These are phyloP conservation scores for Calvatia gigantea DNA, from an alignment of 768 basidiomycete species.

Conservation along the genomic window DNA sequence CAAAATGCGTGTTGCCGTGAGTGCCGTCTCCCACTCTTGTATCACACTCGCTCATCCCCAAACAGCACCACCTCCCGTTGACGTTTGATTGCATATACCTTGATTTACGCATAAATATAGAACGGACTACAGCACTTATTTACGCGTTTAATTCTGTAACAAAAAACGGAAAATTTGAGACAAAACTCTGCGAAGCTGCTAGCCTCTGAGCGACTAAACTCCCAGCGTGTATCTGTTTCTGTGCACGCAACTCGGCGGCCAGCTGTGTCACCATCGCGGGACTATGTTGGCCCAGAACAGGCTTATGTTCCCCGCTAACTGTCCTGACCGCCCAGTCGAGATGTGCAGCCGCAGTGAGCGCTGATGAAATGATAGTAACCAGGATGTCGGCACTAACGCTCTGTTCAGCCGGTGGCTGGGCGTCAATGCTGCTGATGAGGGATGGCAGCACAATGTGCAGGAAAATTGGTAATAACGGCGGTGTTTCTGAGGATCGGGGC, in stretches of 20 bases:
- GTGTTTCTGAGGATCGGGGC: constrained; percentile 46
- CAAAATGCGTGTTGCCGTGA: constrained; percentile 81
- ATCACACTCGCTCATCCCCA: constrained; percentile 7
- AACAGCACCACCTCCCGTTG: constrained; percentile 42
- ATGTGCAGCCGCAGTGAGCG: constrained; percentile 64
- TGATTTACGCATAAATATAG: constrained; percentile 6
- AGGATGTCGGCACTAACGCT: constrained; percentile 59
- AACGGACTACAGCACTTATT: constrained; percentile 13
- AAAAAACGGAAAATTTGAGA: constrained; percentile 74
- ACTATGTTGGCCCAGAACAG: constrained; percentile 60
- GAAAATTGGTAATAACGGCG: constrained; percentile 74
- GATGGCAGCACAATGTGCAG: constrained; percentile 63
- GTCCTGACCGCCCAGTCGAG: constrained; percentile 66
- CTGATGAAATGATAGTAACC: constrained; percentile 60
- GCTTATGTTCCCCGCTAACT: constrained; percentile 44
- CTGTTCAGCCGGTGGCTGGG: constrained; percentile 48
- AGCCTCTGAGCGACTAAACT: constrained; percentile 55
- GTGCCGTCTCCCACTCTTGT: constrained; percentile 25
- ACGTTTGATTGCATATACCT: constrained; percentile 33
- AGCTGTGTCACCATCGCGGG: constrained; percentile 62
- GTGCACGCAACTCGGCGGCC: constrained; percentile 56
- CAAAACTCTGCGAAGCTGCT: constrained; percentile 58
- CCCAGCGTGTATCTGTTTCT: constrained; percentile 48
- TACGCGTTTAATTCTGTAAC: constrained; percentile 33
- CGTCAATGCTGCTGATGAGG: constrained; percentile 55